Evolutionary conservation across 2,329 filamentous ascomycete species (phyloP).

Genomic region (Hirsutella thompsonii): DNA sequence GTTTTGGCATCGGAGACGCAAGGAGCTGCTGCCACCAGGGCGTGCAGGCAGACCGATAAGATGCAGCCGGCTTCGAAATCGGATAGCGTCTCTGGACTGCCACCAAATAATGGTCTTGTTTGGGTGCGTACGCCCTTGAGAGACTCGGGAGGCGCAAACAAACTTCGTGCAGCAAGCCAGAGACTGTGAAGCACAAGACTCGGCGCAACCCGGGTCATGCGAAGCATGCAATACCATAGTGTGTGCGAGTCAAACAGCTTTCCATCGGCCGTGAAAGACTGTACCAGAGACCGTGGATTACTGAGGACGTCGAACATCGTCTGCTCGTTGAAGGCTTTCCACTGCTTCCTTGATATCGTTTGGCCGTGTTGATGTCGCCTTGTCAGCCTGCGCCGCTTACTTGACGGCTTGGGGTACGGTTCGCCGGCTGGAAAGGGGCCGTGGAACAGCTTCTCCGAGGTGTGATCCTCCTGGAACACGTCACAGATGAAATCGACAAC

Average conservation of each 20-base stretch:
- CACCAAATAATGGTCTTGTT: slow-evolving; percentile 4
- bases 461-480: slow-evolving; percentile 42
- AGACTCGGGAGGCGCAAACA: slow-evolving; percentile 42
- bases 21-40: slow-evolving; percentile 45
- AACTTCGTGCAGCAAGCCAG: slow-evolving; percentile 45
- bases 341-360: slow-evolving; percentile 24
- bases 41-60: slow-evolving; percentile 49
- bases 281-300: slow-evolving; percentile 38
- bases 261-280: slow-evolving; percentile 42
- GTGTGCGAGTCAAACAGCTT: slow-evolving; percentile 46
- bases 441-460: slow-evolving; percentile 34
- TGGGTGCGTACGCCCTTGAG: slow-evolving; percentile 25
- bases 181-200: slow-evolving; percentile 50
- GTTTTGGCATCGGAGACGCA: slow-evolving; percentile 31
- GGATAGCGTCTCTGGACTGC: slow-evolving; percentile 11
- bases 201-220: slow-evolving; percentile 42
- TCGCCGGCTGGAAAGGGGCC: slow-evolving; percentile 16
- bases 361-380: slow-evolving; percentile 4
- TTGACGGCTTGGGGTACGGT: slow-evolving; percentile 6
- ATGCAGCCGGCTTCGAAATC: slow-evolving; percentile 38
- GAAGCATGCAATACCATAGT: slow-evolving; percentile 50
- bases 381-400: slow-evolving; percentile 3
- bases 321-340: slow-evolving; percentile 50
- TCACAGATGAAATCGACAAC: slow-evolving; percentile 49
- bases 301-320: slow-evolving; percentile 51